These are phyloP conservation scores for Cryptococcus hybrid DNA, from an alignment of 1,284 basidiomycete species.

Conservation along the genomic window DNA sequence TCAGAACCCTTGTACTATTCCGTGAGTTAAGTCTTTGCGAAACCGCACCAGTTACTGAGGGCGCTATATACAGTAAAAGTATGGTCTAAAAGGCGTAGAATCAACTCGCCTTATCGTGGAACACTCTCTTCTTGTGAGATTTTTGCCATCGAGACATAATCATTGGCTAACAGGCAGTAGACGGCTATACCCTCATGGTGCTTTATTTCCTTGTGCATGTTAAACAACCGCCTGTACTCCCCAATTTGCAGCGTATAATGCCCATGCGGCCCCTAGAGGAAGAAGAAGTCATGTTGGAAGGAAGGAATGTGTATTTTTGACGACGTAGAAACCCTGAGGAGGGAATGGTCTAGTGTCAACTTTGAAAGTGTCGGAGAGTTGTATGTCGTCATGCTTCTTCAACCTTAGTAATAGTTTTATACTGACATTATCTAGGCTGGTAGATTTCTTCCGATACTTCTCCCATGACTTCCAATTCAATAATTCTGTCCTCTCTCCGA, in stretches of 20 bases:
- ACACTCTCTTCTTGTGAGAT: constrained; percentile 78
- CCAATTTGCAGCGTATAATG: constrained; percentile 86
- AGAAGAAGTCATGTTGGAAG: constrained; percentile 86
- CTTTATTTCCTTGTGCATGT: constrained; percentile 97
- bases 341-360: constrained; percentile 92
- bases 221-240: constrained; percentile 89
- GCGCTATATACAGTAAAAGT: constrained; percentile 73
- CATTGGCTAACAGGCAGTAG: constrained; percentile 17
- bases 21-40: constrained; percentile 52
- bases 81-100: constrained; percentile 97
- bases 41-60: not conserved
- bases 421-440: constrained; percentile 59
- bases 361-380: constrained; percentile 90
- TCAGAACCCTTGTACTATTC: constrained; percentile 92
- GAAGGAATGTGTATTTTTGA: constrained; percentile 94
- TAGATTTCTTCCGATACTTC: constrained; percentile 98
- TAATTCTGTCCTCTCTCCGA: constrained; percentile 85
- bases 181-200: constrained; percentile 96
- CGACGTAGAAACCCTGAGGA: constrained; percentile 82
- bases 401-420: not conserved
- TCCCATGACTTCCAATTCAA: constrained; percentile 91
- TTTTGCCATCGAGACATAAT: not conserved
- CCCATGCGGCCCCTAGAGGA: constrained; percentile 76
- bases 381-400: constrained; percentile 50
- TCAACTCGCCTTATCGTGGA: constrained; percentile 96